phyloP scores from a whole-genome alignment of 2,329 filamentous ascomycete genomes.

The Calonectria naviculata region DNA sequence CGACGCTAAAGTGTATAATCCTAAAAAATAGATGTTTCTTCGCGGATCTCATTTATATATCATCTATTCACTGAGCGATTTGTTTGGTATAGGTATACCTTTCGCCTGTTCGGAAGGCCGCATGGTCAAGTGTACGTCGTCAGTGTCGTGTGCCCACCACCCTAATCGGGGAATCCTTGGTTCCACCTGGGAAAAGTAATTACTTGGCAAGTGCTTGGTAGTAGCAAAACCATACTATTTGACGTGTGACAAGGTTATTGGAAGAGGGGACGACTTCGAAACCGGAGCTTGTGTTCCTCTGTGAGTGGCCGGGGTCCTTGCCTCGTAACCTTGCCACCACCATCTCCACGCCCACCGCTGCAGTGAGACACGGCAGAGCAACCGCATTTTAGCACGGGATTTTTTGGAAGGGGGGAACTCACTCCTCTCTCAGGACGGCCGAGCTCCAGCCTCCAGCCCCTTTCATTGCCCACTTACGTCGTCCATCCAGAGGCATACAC shows the following conservation, averaged over 20 bases:
- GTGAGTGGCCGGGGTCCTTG: neutral
- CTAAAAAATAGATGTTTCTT: too few species aligned
- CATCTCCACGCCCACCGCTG: neutral
- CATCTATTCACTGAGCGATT: too few species aligned
- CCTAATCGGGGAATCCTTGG: neutral
- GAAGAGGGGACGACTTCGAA: conserved; percentile 6
- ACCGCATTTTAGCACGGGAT: neutral
- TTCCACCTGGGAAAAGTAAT: neutral
- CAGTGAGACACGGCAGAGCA: neutral
- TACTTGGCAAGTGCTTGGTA: neutral
- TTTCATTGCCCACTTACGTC: neutral
- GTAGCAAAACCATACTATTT: neutral
- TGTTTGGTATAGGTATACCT: neutral
- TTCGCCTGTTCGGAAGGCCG: too few species aligned
- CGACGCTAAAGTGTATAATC: too few species aligned
- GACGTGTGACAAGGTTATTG: conserved; percentile 14
- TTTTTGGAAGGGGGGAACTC: neutral
- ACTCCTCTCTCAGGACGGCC: neutral
- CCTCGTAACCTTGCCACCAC: neutral
- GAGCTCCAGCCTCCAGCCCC: neutral
- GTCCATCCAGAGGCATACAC: neutral
- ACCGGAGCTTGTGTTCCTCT: neutral
- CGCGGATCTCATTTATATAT: too few species aligned
- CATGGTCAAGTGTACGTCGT: too few species aligned
- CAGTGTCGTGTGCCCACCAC: conserved; percentile 1